A percentile compares a stretch with the other conserved stretches of the same genome.
Conservation (phyloP, 2,329 filamentous ascomycete genomes). For the Conoideocrella luteorostrata region DNA sequence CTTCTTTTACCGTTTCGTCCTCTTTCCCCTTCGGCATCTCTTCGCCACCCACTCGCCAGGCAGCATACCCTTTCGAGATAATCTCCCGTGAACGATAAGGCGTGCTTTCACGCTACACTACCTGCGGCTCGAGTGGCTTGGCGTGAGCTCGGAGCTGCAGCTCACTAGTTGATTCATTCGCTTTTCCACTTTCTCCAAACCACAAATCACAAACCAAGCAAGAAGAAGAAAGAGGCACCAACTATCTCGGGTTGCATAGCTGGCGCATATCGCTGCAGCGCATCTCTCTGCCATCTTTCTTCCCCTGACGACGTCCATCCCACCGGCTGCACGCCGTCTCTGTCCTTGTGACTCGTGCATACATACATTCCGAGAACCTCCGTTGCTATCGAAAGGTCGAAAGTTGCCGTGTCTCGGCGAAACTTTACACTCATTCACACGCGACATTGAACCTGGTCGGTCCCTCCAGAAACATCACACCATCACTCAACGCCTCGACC, state of each 20-base stretch:
- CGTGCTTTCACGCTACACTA: background rate
- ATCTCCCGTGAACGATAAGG: background rate
- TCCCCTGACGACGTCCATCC: background rate
- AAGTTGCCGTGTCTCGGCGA: background rate
- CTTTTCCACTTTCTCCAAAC: no score
- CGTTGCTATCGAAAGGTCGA: background rate
- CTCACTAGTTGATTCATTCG: no score
- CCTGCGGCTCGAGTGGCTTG: background rate
- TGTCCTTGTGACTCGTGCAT: no score
- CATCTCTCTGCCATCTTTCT: background rate
- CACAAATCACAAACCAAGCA: no score
- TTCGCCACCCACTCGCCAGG: conserved; percentile 1
- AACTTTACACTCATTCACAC: background rate
- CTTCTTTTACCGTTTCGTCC: background rate
- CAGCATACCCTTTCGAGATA: background rate
- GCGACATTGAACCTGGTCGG: no score
- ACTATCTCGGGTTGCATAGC: no score
- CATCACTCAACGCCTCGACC: conserved; percentile 1
- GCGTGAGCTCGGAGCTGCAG: no score
- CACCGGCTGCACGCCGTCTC: background rate
- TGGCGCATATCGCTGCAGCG: no score
- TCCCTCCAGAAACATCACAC: no score
- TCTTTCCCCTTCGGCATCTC: background rate
- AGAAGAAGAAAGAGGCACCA: no score
- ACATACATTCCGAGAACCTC: background rate